These are phyloP conservation scores for Mycena belliarum DNA, from an alignment of 768 basidiomycete species.

Conservation along the genomic window DNA sequence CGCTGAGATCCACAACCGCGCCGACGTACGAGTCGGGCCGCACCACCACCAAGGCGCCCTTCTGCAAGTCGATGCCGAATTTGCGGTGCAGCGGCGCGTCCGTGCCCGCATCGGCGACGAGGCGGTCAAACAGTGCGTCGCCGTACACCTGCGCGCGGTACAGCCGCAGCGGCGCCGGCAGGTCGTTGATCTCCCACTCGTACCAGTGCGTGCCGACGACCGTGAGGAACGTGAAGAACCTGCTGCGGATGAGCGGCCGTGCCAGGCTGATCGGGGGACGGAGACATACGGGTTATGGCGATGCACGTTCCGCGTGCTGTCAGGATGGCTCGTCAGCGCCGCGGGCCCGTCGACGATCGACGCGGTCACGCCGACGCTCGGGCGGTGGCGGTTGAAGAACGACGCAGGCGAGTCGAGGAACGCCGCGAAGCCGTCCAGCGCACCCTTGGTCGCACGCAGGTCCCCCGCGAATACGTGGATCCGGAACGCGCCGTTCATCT, in stretches of 20 bases:
- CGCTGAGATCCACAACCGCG: conserved; percentile 28
- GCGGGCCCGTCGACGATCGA: conserved; percentile 20
- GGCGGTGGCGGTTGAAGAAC: conserved; percentile 20
- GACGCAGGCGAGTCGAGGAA: conserved; percentile 20
- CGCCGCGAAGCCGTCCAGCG: conserved; percentile 18
- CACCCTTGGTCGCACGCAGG: conserved; percentile 6
- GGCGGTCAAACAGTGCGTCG: conserved; percentile 18
- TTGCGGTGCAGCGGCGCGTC: conserved; percentile 18
- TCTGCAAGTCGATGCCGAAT: conserved; percentile 17
- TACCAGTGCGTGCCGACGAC: conserved; percentile 23
- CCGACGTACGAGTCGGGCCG: conserved; percentile 34
- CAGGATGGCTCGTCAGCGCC: conserved; percentile 9
- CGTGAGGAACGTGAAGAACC: conserved; percentile 24
- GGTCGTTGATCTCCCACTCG: conserved; percentile 20
- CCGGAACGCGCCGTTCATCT: conserved; percentile 25
- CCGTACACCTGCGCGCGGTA: conserved; percentile 23
- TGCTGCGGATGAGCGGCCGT: neutral
- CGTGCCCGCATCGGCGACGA: conserved; percentile 18
- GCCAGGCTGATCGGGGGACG: too few relatives aligned
- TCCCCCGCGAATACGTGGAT: conserved; percentile 22
- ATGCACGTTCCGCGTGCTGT: neutral
- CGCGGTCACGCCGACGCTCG: neutral
- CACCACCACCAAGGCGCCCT: conserved; percentile 31
- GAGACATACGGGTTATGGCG: conserved; percentile 16
- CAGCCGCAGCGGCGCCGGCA: conserved; percentile 22